phyloP scores from a whole-genome alignment of 495 filamentous ascomycete species.

The Xylaria telfairii region DNA sequence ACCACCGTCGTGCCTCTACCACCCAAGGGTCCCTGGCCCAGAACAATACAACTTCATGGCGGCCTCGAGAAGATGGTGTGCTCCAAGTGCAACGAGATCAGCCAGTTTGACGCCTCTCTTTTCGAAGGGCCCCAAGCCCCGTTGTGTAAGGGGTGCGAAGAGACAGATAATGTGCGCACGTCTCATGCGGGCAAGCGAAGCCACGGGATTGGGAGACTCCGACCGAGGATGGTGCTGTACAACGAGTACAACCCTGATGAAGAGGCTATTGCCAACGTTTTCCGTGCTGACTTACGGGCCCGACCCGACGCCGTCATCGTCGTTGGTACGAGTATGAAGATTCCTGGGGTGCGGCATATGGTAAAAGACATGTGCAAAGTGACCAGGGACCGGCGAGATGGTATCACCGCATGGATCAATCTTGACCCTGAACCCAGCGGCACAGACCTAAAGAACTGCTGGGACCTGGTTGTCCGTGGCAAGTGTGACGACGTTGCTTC shows the following conservation, averaged over 20 bases:
- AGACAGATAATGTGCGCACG: conserved; percentile 75
- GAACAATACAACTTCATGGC: conserved; percentile 91
- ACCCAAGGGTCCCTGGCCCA: conserved; percentile 87
- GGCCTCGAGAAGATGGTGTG: conserved; percentile 96
- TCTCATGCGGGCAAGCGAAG: conserved; percentile 85
- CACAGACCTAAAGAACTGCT: conserved; percentile 87
- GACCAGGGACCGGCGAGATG: conserved; percentile 78
- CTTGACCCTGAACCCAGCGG: conserved; percentile 79
- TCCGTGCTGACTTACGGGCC: conserved; percentile 79
- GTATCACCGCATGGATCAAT: conserved; percentile 95
- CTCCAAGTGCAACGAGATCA: conserved; percentile 82
- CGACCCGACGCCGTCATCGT: conserved; percentile 92
- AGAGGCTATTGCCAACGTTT: conserved; percentile 91
- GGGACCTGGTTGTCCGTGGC: conserved; percentile 86
- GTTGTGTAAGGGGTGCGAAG: conserved; percentile 76
- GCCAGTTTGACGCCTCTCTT: conserved; percentile 74
- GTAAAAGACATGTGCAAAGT: conserved; percentile 88
- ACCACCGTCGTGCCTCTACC: conserved; percentile 73
- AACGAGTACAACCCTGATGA: conserved; percentile 97
- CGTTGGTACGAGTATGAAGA: conserved; percentile 92
- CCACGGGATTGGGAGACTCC: conserved; percentile 88
- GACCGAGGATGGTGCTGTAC: conserved; percentile 94
- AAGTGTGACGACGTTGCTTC: conserved; percentile 88
- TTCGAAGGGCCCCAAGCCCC: conserved; percentile 87
- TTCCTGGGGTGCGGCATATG: conserved; percentile 87